These are phyloP conservation scores for Erodium chrysanthum DNA, from an alignment of 441 rosid genomes.

Conservation along the genomic window DNA sequence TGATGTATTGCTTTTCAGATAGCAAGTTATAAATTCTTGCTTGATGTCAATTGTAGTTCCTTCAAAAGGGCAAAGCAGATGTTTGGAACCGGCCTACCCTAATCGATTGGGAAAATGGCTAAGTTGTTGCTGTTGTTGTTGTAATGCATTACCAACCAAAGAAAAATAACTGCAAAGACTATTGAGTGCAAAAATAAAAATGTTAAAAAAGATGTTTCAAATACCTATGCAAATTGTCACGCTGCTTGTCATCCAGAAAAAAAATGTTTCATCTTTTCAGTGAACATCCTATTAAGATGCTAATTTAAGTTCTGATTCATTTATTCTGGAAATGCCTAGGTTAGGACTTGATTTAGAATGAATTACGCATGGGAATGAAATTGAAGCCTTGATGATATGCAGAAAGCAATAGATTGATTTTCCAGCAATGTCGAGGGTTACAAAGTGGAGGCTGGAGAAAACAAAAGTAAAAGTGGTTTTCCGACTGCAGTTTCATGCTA, in stretches of 20 bases:
- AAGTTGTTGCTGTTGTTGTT: too few relatives aligned
- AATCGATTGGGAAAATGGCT: too few relatives aligned
- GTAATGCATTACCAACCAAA: too few relatives aligned
- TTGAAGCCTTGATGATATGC: constrained; percentile 24
- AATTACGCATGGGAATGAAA: constrained; percentile 16
- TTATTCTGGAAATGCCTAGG: constrained; percentile 5
- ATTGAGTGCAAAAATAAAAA: too few relatives aligned
- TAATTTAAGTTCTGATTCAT: neutral
- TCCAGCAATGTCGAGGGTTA: constrained; percentile 65
- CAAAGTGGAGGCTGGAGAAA: constrained; percentile 94
- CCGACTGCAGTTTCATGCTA: constrained; percentile 93
- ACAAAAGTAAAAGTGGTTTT: constrained; percentile 94
- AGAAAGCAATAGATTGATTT: constrained; percentile 31
- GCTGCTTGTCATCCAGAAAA: neutral
- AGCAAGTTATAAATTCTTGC: neutral
- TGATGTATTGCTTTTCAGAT: neutral
- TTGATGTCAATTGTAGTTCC: neutral
- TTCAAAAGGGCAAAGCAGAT: neutral
- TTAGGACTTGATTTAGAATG: neutral
- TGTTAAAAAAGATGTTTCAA: too few relatives aligned
- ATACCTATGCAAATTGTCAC: too few relatives aligned
- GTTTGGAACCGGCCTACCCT: neutral
- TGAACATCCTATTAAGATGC: neutral
- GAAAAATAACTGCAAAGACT: too few relatives aligned
- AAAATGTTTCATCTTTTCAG: neutral